phyloP scores from a whole-genome alignment of 306 rosid species.

The Ormosia semicastrata region DNA sequence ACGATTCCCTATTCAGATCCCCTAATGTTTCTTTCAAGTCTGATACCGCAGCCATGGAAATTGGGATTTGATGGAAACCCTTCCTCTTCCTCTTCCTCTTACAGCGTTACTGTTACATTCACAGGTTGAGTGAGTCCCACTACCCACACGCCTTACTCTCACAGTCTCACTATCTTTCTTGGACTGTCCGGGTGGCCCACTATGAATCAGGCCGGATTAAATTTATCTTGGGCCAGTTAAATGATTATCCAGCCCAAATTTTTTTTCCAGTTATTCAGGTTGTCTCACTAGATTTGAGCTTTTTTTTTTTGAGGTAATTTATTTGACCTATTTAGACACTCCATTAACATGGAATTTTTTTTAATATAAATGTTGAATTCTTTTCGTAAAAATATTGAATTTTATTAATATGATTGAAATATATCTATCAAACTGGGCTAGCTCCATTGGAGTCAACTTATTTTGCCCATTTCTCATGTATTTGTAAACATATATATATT shows the following conservation, averaged over 20 bases:
- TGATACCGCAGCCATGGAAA: constrained; percentile 47
- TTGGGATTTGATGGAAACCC: not conserved
- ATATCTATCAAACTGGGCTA: too few species aligned
- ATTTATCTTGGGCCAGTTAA: not conserved
- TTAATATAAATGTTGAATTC: too few species aligned
- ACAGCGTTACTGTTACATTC: not conserved
- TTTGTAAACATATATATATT: too few species aligned
- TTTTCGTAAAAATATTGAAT: too few species aligned
- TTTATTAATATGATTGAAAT: too few species aligned
- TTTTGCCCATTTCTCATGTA: too few species aligned
- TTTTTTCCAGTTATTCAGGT: not conserved
- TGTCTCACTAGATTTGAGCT: not conserved
- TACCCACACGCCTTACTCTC: not conserved
- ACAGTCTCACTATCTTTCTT: not conserved
- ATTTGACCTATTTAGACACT: too few species aligned
- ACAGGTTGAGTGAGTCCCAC: not conserved
- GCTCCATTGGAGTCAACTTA: too few species aligned
- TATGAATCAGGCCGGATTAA: not conserved
- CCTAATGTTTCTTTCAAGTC: constrained; percentile 49
- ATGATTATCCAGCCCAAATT: not conserved
- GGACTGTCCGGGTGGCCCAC: not conserved
- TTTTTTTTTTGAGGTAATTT: too few species aligned
- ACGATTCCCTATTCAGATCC: constrained; percentile 62
- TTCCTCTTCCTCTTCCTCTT: not conserved
- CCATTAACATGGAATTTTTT: too few species aligned